phyloP scores from a whole-genome alignment of 352 stramenopile species.

The Phytophthora hybrid region DNA sequence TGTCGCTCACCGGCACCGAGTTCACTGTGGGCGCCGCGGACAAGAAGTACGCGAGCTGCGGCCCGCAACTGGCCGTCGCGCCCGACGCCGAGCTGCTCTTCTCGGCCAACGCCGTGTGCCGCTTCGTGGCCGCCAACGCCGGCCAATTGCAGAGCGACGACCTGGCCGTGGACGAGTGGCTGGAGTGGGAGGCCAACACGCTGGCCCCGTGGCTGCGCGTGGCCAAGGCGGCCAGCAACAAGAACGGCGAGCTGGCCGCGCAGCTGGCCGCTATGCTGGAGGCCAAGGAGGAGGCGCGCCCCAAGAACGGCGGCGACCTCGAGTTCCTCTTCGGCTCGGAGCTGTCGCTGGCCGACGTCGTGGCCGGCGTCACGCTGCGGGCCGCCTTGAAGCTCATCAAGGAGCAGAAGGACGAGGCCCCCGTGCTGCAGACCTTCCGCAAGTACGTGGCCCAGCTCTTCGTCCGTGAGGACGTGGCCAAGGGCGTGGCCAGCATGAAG shows the following conservation, averaged over 20 bases:
- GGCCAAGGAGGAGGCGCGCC: conserved; percentile 68
- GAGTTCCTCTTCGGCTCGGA: conserved; percentile 74
- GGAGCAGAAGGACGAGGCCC: conserved; percentile 51
- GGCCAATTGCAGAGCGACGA: conserved; percentile 71
- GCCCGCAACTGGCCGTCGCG: conserved; percentile 58
- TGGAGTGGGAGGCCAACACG: conserved; percentile 83
- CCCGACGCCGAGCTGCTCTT: conserved; percentile 57
- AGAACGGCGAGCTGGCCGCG: conserved; percentile 30
- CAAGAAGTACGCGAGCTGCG: conserved; percentile 65
- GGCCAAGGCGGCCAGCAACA: conserved; percentile 53
- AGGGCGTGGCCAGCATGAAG: conserved; percentile 55
- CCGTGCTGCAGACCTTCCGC: conserved; percentile 65
- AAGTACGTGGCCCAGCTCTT: conserved; percentile 80
- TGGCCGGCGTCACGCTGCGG: conserved; percentile 76
- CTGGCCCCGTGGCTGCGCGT: conserved; percentile 66
- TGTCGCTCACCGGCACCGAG: conserved; percentile 53
- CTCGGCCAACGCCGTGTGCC: conserved; percentile 82
- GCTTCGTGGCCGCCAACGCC: conserved; percentile 70
- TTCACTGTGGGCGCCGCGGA: conserved; percentile 65
- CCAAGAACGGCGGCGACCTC: conserved; percentile 49
- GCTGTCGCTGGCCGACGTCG: conserved; percentile 77
- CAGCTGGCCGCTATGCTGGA: conserved; percentile 64
- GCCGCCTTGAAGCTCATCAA: conserved; percentile 65
- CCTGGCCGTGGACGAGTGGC: conserved; percentile 82
- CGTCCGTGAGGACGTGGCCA: conserved; percentile 48